These are phyloP conservation scores for Suhomyces sp. DNA, from an alignment of 805 yeast species.

Conservation along the genomic window DNA sequence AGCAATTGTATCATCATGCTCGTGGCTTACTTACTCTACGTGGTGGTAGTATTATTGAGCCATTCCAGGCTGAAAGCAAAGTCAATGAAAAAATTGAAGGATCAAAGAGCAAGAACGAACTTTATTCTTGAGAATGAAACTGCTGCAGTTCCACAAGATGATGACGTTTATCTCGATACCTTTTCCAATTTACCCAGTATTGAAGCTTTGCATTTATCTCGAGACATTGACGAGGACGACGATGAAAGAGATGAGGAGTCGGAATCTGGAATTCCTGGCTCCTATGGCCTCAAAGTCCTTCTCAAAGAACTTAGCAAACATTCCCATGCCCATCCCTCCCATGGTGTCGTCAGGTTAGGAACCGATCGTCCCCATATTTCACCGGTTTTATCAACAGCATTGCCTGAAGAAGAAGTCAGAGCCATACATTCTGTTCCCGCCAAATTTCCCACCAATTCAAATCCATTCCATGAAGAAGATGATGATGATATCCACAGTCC, in stretches of 20 bases:
- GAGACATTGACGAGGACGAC: conserved; percentile 4
- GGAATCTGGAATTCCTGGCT: conserved; percentile 18
- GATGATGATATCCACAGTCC: no score
- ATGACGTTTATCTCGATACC: conserved; percentile 20
- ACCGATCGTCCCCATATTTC: neutral
- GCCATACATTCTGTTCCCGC: no score
- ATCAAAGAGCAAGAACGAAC: conserved; percentile 24
- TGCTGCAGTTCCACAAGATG: conserved; percentile 5
- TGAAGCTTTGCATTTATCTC: no score
- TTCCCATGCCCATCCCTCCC: no score
- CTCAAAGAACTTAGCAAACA: conserved; percentile 33
- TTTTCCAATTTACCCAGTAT: conserved; percentile 27
- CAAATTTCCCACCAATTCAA: no score
- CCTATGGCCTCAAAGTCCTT: conserved; percentile 33
- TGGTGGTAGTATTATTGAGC: conserved; percentile 35
- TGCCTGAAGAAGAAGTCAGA: no score
- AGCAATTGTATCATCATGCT: conserved; percentile 61
- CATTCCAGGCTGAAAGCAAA: conserved; percentile 20
- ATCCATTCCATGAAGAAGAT: no score
- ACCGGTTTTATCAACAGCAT: no score
- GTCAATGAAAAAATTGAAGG: conserved; percentile 14
- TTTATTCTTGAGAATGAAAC: conserved; percentile 10
- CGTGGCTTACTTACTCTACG: conserved; percentile 56
- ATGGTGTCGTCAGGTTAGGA: neutral
- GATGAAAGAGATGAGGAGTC: conserved; percentile 4